A percentile compares a stretch with the other conserved stretches of the same genome.
These are phyloP conservation scores for Schwanniomyces vanrijiae DNA, from an alignment of 805 yeast genomes.

Conservation along the genomic window DNA sequence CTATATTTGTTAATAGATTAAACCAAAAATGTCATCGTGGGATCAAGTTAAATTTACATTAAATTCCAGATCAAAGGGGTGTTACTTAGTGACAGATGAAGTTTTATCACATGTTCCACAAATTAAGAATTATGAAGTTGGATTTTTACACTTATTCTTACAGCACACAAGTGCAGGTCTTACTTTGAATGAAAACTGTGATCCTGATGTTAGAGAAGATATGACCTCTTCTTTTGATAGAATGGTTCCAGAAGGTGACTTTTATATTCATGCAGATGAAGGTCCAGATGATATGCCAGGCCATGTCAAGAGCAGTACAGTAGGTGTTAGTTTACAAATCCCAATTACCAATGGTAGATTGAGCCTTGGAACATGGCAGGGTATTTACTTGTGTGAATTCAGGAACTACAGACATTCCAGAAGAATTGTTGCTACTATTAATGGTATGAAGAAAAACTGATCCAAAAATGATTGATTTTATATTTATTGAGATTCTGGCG, in stretches of 20 bases:
- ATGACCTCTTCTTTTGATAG: conserved; percentile 63
- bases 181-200: conserved; percentile 77
- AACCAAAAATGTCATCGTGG: conserved; percentile 43
- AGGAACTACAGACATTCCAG: conserved; percentile 64
- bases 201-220: conserved; percentile 72
- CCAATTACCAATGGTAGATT: conserved; percentile 70
- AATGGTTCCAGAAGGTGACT: conserved; percentile 64
- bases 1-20: not conserved
- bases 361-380: conserved; percentile 85
- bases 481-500: not conserved
- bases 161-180: conserved; percentile 82
- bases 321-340: conserved; percentile 64
- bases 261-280: conserved; percentile 67
- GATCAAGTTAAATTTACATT: conserved; percentile 57
- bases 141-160: conserved; percentile 63
- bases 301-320: conserved; percentile 60
- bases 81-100: conserved; percentile 72
- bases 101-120: conserved; percentile 57
- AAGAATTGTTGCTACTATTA: conserved; percentile 68
- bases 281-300: conserved; percentile 88
- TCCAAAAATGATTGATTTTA: conserved; percentile 17
- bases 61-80: conserved; percentile 61
- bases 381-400: conserved; percentile 75
- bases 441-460: conserved; percentile 47
- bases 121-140: conserved; percentile 57